phyloP scores from a whole-genome alignment of 495 filamentous ascomycete species.

The Ramalina peruviana region DNA sequence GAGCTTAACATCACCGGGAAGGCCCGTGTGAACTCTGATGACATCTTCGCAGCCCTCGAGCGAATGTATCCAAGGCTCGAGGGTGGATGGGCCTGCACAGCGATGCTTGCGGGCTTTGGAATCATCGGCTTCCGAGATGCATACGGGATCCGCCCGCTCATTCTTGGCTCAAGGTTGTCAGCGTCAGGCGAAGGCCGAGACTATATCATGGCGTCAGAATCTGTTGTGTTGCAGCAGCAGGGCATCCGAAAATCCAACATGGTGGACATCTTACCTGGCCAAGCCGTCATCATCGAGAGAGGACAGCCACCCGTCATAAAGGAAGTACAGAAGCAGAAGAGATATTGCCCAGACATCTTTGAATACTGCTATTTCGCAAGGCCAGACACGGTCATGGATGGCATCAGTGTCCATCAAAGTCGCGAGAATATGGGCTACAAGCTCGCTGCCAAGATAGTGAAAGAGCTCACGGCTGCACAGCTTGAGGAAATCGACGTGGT shows the following conservation, averaged over 20 bases:
- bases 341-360: slow-evolving; percentile 88
- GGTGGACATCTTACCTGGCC: slow-evolving; percentile 71
- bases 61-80: slow-evolving; percentile 66
- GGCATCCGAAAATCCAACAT: slow-evolving; percentile 58
- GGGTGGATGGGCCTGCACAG: slow-evolving; percentile 78
- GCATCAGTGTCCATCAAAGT: slow-evolving; percentile 78
- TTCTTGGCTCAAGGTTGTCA: slow-evolving; percentile 62
- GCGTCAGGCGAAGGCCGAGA: slow-evolving; percentile 56
- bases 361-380: slow-evolving; percentile 76
- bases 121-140: slow-evolving; percentile 70
- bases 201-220: slow-evolving; percentile 98
- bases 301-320: slow-evolving; percentile 35
- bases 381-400: slow-evolving; percentile 83
- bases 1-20: slow-evolving; percentile 94
- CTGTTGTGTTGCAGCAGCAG: slow-evolving; percentile 75
- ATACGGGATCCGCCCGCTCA: slow-evolving; percentile 80
- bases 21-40: slow-evolving; percentile 80
- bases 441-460: slow-evolving; percentile 64
- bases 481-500: slow-evolving; percentile 83
- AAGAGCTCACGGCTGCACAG: slow-evolving; percentile 56
- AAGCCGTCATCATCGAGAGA: slow-evolving; percentile 89
- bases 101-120: slow-evolving; percentile 56
- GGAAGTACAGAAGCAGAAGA: slow-evolving; percentile 56
- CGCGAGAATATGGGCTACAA: slow-evolving; percentile 87
- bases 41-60: slow-evolving; percentile 66